Base-by-base conservation (phyloP, 768 basidiomycete genomes). In the Lentinula raphanica region DNA sequence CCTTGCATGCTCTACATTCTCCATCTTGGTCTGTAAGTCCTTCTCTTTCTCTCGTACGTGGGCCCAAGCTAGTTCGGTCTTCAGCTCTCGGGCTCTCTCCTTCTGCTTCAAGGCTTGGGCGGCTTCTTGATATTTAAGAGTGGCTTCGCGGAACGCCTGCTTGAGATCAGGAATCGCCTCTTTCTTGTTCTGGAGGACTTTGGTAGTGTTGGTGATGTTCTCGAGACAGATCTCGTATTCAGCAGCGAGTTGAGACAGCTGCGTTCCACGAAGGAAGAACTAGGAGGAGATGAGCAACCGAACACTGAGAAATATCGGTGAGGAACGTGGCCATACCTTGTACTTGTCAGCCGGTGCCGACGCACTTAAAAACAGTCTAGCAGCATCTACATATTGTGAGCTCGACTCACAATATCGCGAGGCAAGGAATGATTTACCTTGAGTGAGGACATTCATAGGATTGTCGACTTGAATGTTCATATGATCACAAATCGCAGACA, bases 391-490 rank as follows among this genome's bases (percentile, higher is more conserved):
- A 68, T n/a, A n/a, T n/a, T n/a, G n/a, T n/a, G n/a, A n/a, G n/a
- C n/a, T n/a, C n/a, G n/a, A n/a, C n/a, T n/a, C 36, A 61, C 28
- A 3, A 31, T 29, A 62, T 19, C 1, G 28, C 23, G 54, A 15
- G 46, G 13, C n/a, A 38, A 7, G 46, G 38, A 48, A 23, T 50
- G 8, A 59, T 66, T 25, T 61, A 80, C 88, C 91, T 79, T 94
- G 92, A 0, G 92, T 94, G 44, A 96, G 79, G 25, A 99, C 88
- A 60, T 92, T 98, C 85, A 98, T 86, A 1, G 95, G 96, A 66
- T 95, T 95, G 68, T 97, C 94, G 59, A 97, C 92, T 68, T 96
- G 94, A 56, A 99, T 92, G 65, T 94, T 94, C 88, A 97, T 96
- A 62, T 94, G 89, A 67, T 96, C 92, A 65, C 89, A 89, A 50